Conservation (phyloP, 129 eudicot genomes). For the Flaveria ramosissima region DNA sequence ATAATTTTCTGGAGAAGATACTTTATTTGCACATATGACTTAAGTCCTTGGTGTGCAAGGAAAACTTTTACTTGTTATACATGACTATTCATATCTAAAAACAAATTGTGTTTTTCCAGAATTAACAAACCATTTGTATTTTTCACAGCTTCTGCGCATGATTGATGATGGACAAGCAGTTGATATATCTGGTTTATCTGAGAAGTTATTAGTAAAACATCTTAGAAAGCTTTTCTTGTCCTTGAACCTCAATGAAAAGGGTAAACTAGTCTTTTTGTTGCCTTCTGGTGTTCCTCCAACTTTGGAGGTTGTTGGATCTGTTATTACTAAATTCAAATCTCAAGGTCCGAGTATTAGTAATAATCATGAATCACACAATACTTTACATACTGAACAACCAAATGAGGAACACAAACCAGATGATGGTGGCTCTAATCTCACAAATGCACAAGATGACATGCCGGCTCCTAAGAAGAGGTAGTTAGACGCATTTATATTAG, state of each 20-base stretch:
- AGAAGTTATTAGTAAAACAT: conserved; percentile 67
- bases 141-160: conserved; percentile 74
- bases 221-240: conserved; percentile 76
- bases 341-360: conserved; percentile 34
- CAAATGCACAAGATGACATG: conserved; percentile 43
- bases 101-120: not conserved
- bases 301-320: conserved; percentile 69
- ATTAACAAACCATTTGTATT: conserved; percentile 13
- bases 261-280: conserved; percentile 66
- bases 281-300: conserved; percentile 71
- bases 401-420: conserved; percentile 33
- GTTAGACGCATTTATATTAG: not conserved
- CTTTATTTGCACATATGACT: not conserved
- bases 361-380: conserved; percentile 37
- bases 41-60: not conserved
- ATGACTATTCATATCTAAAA: not conserved
- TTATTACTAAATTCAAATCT: conserved; percentile 47
- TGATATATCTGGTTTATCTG: conserved; percentile 89
- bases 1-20: conserved; percentile 1
- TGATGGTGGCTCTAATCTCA: conserved; percentile 38
- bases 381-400: conserved; percentile 29
- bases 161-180: conserved; percentile 99
- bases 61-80: not conserved
- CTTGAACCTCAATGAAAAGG: conserved; percentile 75
- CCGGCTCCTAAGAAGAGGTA: conserved; percentile 65